Base-by-base conservation (phyloP, 2,329 filamentous ascomycete species). In the Trichoderma polysporum region DNA sequence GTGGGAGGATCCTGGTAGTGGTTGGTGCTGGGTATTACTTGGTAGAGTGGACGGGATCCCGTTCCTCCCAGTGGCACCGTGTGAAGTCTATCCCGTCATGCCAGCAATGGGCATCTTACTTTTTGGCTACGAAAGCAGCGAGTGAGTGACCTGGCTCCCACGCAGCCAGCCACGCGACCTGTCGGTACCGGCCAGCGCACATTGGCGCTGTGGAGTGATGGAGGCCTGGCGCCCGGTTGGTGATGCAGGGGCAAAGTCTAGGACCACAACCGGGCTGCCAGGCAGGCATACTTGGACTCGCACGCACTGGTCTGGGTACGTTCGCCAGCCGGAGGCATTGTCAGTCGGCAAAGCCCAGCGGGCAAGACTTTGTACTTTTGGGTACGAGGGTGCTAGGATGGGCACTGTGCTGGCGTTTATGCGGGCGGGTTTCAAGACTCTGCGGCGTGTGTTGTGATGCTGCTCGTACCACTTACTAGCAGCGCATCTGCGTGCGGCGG, bases 101-200 rank as follows among this genome's bases (percentile, higher is more conserved):
- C 41, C 41, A 45, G 41, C 41, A 45, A 45, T 22, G 41, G 39
- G 41, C 41, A 22, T 22, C 41, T 45, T 19, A 45, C 41, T 7
- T 22, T 22, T 17, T 45, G n/a, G 41, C 8, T 5, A 12, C 41
- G 41, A 45, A 22, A 4, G 41, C 41, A 45, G n/a, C n/a, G n/a
- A 31, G 56, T 19, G 29, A 47, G 65, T 56, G 50, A 69, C 66
- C 50, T 47, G 47, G 57, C 39, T 57, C 27, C 60, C 66, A 65
- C 54, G 66, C 66, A 60, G 47, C 47, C 53, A 50, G 63, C 58
- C 63, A 58, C 66, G 63, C 66, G 57, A 56, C 47, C 66, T 64
- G 53, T 53, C 62, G 66, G 66, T 69, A 68, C 66, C 62, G 33
- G 45, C 66, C 68, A 58, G 45, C 66, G 29, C 64, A 66, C 37